Evolutionary conservation across 2,329 filamentous ascomycete species (phyloP), one percentile per base, ranked within the genome.

Genomic region (Ophiocordyceps robertsii): DNA sequence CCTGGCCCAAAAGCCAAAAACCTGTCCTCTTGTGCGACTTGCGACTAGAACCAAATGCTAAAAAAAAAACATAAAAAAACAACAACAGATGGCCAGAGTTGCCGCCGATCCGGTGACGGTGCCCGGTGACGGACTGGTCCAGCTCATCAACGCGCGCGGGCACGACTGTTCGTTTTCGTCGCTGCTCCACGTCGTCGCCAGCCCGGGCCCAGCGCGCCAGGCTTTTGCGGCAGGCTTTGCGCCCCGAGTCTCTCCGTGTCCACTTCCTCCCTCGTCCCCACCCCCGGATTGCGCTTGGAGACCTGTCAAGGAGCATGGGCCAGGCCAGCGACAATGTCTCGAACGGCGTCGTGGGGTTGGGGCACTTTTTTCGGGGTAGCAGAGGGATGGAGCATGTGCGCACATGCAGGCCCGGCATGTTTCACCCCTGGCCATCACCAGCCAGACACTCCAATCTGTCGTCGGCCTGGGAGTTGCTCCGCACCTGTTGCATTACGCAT

Each of bases 1-100:
- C 37, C 36, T 33, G 32, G 12, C 41, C 31, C 7, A 21, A 47
- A 47, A 41, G 40, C 35, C 41, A 42, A 45, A 35, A 36, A n/a
- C 1, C 33, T 9, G 33, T 12, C 14, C 33, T 17, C 33, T 9
- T 19, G 33, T 36, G 32, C 39, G 19, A 35, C 30, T 40, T 24
- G 11, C 31, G 39, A 31, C 39, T 36, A 41, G 31, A 21, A n/a
- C 39, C 39, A 41, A 36, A 41, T 35, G n/a, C 39, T 36, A 35
- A 35, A 9, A 16, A 11, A 10, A 24, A 6, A 6, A 27, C 6
- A n/a, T n/a, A n/a, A 27, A 27, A 27, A 27, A 19, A n/a, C n/a
- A n/a, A n/a, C n/a, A n/a, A n/a, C n/a, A n/a, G n/a, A n/a, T n/a
- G n/a, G n/a, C n/a, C n/a, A n/a, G n/a, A n/a, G n/a, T n/a, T n/a